phyloP scores from a whole-genome alignment of 108 stramenopile genomes.

The Skeletonema tropicum region DNA sequence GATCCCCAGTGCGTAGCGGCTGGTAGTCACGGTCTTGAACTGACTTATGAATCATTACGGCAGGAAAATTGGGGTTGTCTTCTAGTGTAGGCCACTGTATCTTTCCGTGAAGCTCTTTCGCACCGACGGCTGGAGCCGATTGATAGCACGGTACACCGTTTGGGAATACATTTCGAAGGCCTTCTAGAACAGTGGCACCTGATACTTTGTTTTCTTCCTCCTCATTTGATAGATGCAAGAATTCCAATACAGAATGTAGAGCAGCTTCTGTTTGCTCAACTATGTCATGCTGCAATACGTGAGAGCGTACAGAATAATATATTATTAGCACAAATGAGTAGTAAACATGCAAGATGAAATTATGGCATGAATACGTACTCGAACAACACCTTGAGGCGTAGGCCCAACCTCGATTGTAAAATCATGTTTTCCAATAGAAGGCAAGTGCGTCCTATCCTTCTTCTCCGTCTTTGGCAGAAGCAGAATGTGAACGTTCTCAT shows the following conservation, averaged over 20 bases:
- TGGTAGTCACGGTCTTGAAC: constrained; percentile 20
- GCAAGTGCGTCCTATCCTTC: constrained; percentile 18
- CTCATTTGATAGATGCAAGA: constrained; percentile 19
- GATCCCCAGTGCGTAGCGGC: constrained; percentile 7
- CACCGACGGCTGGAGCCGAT: constrained; percentile 9
- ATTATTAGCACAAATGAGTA: neutral
- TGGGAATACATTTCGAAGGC: constrained; percentile 2
- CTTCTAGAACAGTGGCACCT: neutral
- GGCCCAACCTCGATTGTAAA: constrained; percentile 42
- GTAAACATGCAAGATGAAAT: neutral
- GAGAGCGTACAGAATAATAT: neutral
- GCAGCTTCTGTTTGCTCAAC: constrained; percentile 20
- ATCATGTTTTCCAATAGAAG: constrained; percentile 16
- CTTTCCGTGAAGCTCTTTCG: constrained; percentile 14
- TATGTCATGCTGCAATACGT: constrained; percentile 1
- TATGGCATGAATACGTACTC: neutral
- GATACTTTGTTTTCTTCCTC: neutral
- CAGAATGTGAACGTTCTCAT: neutral
- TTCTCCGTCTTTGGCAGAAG: constrained; percentile 11
- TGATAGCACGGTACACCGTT: constrained; percentile 16
- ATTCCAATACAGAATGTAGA: constrained; percentile 16
- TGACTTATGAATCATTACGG: constrained; percentile 14
- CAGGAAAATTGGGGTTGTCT: constrained; percentile 22
- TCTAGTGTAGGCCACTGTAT: constrained; percentile 13
- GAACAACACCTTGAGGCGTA: constrained; percentile 28